These are phyloP conservation scores for Crithidia sp. DNA, from an alignment of 208 protist genomes.

Conservation along the genomic window DNA sequence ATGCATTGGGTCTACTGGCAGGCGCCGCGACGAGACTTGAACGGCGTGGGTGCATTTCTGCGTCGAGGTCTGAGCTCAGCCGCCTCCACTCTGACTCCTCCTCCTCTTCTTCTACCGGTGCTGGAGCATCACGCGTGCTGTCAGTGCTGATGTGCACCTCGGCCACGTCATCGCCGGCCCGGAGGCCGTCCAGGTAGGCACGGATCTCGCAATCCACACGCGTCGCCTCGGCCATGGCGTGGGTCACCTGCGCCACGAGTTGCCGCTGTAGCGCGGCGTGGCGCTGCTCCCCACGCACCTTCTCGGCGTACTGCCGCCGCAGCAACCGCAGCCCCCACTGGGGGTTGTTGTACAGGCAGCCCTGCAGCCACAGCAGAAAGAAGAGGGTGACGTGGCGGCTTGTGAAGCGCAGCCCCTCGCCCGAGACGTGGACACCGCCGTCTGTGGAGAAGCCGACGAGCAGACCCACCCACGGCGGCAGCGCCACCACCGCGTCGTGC, in stretches of 20 bases:
- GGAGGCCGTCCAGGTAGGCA: constrained; percentile 29
- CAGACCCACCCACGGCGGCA: constrained; percentile 33
- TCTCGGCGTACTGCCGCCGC: constrained; percentile 28
- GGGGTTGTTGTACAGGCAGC: constrained; percentile 35
- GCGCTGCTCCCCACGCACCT: constrained; percentile 17
- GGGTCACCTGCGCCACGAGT: constrained; percentile 17
- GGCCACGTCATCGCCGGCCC: constrained; percentile 16
- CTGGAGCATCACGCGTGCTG: no score
- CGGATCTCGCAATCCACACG: constrained; percentile 24
- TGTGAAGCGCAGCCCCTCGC: constrained; percentile 16
- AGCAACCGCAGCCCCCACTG: constrained; percentile 32
- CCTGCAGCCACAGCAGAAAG: constrained; percentile 35
- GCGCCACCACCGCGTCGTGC: constrained; percentile 8
- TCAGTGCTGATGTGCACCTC: neutral
- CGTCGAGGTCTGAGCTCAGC: neutral
- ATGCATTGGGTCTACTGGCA: neutral
- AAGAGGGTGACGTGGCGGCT: constrained; percentile 25
- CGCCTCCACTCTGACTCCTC: neutral
- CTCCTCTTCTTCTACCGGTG: neutral
- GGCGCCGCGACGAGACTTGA: neutral
- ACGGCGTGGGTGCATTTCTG: neutral
- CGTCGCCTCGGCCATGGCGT: constrained; percentile 18
- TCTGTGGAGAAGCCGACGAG: constrained; percentile 21
- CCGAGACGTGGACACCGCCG: constrained; percentile 5
- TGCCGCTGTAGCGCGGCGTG: constrained; percentile 30